Base-by-base conservation (phyloP, 1,284 basidiomycete species). In the Omphalotus olearius region DNA sequence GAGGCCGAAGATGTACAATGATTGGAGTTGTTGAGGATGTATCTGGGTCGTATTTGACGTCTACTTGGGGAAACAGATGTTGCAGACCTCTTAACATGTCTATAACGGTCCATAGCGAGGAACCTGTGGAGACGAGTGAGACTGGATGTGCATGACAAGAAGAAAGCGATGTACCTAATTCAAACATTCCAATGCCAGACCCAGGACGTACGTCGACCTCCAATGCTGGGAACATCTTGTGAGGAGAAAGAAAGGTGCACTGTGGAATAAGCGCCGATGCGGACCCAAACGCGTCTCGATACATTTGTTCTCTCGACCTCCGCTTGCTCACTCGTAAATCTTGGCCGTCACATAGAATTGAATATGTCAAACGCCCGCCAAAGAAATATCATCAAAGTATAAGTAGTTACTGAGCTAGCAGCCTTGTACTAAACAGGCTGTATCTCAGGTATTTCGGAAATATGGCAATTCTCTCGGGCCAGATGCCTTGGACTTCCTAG, bases 401-500 rank as follows among this genome's bases (percentile, higher is more conserved):
- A 20, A 40, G 26, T 40, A 23, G 47, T 40, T 30, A 39, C 44
- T 37, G 30, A 25, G 25, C 11, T n/a, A 20, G 4, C 30, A 53
- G 37, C 4, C 33, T 39, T 20, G 16, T 14, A 10, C 17, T 40
- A 26, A 36, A 17, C 25, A 39, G 26, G 40, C 48, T 5, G 48
- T 44, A n/a, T 28, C 50, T 7, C 48, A 90, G 87, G 84, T 88
- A 30, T 91, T 91, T 62, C 75, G 87, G 47, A 91, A 92, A 67
- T 90, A 88, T 62, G 88, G 88, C 59, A 86, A 91, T 60, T 88
- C 89, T 10, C 73, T 92, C 4, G 86, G 88, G 5, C 85, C 89
- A 3, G 87, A 91, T 52, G 79, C 82, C 5, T 67, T 90, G 18
- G 76, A 80, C 40, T 80, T 85, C 56, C 62, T 91, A 28, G 86